These are phyloP conservation scores for Lachancea cidri DNA, from an alignment of 805 yeast species.

Conservation along the genomic window DNA sequence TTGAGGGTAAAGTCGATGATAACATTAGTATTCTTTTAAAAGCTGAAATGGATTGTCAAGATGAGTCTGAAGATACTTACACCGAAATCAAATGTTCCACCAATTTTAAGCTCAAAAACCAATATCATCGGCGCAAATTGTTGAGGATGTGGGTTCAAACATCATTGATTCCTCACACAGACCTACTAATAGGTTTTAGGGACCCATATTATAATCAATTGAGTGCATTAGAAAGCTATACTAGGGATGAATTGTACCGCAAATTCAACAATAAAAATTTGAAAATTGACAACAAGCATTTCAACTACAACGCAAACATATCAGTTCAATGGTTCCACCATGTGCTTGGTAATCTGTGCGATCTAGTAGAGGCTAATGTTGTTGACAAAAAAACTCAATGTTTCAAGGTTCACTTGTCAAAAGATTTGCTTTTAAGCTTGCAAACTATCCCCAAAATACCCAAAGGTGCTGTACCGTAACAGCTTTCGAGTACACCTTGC, in stretches of 20 bases:
- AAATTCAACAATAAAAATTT: slow-evolving; percentile 18
- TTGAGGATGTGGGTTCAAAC: slow-evolving; percentile 33
- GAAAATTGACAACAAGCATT: slow-evolving; percentile 11
- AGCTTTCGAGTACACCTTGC: background rate
- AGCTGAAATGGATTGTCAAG: slow-evolving; percentile 32
- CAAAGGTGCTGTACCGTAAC: background rate
- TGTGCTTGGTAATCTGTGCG: slow-evolving; percentile 2
- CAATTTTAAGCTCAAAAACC: slow-evolving; percentile 16
- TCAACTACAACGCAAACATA: slow-evolving; percentile 23
- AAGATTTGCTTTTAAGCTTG: background rate
- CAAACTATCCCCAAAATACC: slow-evolving; percentile 1
- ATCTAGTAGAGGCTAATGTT: background rate
- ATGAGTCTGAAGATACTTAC: slow-evolving; percentile 15
- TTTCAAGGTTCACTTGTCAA: slow-evolving; percentile 3
- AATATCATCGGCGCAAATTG: slow-evolving; percentile 26
- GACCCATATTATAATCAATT: slow-evolving; percentile 22
- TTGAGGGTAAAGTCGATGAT: slow-evolving; percentile 19
- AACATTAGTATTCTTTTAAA: slow-evolving; percentile 23
- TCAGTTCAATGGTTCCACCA: slow-evolving; percentile 28
- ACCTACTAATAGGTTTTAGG: slow-evolving; percentile 28
- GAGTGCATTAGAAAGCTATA: slow-evolving; percentile 20
- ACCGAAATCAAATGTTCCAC: slow-evolving; percentile 31
- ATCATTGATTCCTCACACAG: slow-evolving; percentile 23
- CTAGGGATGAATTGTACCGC: slow-evolving; percentile 17
- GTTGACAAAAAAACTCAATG: background rate